Base-by-base conservation (phyloP, 345 rosid species). In the Moringa oleifera region DNA sequence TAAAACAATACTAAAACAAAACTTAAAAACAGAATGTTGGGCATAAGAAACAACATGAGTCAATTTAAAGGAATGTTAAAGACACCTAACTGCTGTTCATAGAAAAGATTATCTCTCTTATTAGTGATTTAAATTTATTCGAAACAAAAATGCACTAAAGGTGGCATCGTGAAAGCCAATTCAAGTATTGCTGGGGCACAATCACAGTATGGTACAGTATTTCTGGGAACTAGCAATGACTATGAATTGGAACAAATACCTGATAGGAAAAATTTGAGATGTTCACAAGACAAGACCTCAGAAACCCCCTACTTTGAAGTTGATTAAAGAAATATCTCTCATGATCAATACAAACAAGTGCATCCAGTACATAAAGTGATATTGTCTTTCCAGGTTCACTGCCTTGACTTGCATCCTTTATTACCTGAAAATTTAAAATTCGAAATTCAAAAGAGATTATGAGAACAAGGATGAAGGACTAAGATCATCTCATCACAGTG, bases 231-330 rank as follows among this genome's bases (percentile, higher is more conserved):
- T 18, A 13, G 13, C 12, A 41, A 11, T 41, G 15, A 64, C 25
- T 57, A 21, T 51, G 45, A 20, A 73, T 18, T 57, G 36, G 33
- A 70, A 66, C 17, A 67, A 20, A 62, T 69, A 91, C 98, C 96
- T 86, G 94, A 74, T 63, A 68, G 21, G 86, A 80, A 76, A 75
- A 59, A 72, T 78, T 85, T 74, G 94, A 82, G 46, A 93, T 86
- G 78, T 80, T 83, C 66, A 66, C 75, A 55, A 93, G 70, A 83
- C 90, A 81, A 57, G 89, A 80, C 47, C 96, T 82, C 67, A 93
- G 64, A 77, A 90, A 88, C 25, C 91, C 97, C 73, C 98, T 84
- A 72, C 94, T 93, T 74, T 93, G 96, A 67, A 93, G 94, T 82
- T 93, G 98, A 70, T 60, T 88, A 59, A 93, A 83, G 74, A 93